Percentiles rank a stretch among this genome's conserved stretches.
Evolutionary conservation across 495 filamentous ascomycete species (phyloP).

Genomic region (Haplographium delicatum): DNA sequence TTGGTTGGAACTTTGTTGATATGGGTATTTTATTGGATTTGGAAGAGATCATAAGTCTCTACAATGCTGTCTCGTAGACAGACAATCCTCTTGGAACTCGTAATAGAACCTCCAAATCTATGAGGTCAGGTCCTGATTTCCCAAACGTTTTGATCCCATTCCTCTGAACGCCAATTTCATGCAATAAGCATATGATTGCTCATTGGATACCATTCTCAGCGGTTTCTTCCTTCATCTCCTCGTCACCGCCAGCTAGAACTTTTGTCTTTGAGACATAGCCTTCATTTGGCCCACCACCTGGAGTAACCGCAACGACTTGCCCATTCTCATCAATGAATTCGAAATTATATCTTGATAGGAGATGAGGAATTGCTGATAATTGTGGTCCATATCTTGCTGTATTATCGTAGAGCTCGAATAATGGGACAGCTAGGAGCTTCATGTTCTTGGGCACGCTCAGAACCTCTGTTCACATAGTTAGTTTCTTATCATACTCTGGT

Average conservation of each 20-base stretch:
- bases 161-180: slow-evolving; percentile 20
- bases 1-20: too few relatives aligned
- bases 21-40: neutral
- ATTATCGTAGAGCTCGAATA: slow-evolving; percentile 98
- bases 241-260: slow-evolving; percentile 66
- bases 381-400: slow-evolving; percentile 92
- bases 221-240: slow-evolving; percentile 20
- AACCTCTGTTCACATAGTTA: slow-evolving; percentile 57
- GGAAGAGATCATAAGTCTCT: too few relatives aligned
- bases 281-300: slow-evolving; percentile 54
- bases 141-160: slow-evolving; percentile 7
- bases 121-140: slow-evolving; percentile 4
- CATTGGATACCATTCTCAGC: slow-evolving; percentile 29
- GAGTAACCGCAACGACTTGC: slow-evolving; percentile 80
- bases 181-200: slow-evolving; percentile 7
- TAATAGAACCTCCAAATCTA: slow-evolving; percentile 5
- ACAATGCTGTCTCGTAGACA: too few relatives aligned
- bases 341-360: slow-evolving; percentile 92
- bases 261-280: slow-evolving; percentile 55
- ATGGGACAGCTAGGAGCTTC: slow-evolving; percentile 93
- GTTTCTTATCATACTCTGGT: neutral
- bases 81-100: slow-evolving; percentile 1
- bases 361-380: slow-evolving; percentile 89
- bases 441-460: slow-evolving; percentile 98
- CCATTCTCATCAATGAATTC: slow-evolving; percentile 97